phyloP scores from a whole-genome alignment of 2,329 filamentous ascomycete species.

The Colletotrichum kahawae region DNA sequence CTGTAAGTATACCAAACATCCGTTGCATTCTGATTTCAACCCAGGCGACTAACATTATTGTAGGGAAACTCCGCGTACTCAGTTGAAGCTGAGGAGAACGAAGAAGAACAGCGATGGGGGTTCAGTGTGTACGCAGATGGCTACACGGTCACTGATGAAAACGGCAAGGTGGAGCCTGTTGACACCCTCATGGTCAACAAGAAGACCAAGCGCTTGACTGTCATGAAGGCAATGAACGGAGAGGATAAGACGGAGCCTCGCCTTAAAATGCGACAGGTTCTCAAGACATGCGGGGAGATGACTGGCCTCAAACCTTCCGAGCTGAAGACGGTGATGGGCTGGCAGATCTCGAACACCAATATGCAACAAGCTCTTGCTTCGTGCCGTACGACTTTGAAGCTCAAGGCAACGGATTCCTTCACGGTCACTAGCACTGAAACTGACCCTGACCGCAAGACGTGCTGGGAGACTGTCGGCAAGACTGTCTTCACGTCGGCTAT shows the following conservation, averaged over 20 bases:
- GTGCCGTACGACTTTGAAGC: background rate
- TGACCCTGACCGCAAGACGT: background rate
- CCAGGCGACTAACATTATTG: background rate
- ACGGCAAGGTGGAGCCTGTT: background rate
- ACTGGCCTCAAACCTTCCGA: background rate
- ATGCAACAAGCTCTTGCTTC: background rate
- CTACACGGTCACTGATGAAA: background rate
- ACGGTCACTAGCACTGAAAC: background rate
- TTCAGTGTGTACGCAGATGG: background rate
- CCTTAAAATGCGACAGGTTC: background rate
- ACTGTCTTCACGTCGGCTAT: background rate
- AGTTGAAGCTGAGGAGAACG: background rate
- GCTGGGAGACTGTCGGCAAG: background rate
- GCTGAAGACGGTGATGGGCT: background rate
- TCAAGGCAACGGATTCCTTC: background rate
- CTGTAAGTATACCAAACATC: background rate
- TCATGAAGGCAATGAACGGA: background rate
- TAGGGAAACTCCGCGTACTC: background rate
- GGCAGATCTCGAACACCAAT: background rate
- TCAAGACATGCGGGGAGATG: background rate
- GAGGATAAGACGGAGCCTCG: background rate
- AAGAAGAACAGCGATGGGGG: background rate
- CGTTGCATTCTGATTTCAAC: accelerated
- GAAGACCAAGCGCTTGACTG: background rate
- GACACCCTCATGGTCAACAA: background rate